phyloP scores from a whole-genome alignment of 257 asterid genomes.

The Solanum verrucosum region DNA sequence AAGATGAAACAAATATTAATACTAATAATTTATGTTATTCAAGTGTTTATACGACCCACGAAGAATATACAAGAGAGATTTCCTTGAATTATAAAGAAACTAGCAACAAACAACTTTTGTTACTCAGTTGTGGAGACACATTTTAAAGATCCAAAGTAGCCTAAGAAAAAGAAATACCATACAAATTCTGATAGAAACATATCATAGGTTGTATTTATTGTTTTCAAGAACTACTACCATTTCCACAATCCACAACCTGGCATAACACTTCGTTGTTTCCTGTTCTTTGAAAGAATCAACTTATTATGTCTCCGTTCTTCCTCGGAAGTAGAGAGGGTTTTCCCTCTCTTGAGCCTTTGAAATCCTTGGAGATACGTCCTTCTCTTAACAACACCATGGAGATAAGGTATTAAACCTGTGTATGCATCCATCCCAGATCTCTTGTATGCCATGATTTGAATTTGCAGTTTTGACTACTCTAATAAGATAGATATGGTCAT shows the following conservation, averaged over 20 bases:
- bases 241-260: neutral
- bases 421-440: constrained; percentile 6
- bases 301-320: neutral
- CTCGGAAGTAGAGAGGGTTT: neutral
- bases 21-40: neutral
- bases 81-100: neutral
- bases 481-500: neutral
- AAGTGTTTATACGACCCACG: neutral
- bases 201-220: neutral
- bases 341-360: neutral
- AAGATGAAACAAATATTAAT: neutral
- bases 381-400: neutral
- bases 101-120: neutral
- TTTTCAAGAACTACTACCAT: neutral
- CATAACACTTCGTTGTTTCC: neutral
- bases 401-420: constrained; percentile 12
- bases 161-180: neutral
- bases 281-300: neutral
- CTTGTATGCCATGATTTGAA: neutral
- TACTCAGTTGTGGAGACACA: neutral
- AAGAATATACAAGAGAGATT: neutral
- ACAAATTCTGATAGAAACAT: neutral
- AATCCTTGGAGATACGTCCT: neutral
- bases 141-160: neutral
- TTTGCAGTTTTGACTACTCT: neutral